Base-by-base conservation (phyloP, 306 rosid genomes). In the Hippophae gyantsensis region DNA sequence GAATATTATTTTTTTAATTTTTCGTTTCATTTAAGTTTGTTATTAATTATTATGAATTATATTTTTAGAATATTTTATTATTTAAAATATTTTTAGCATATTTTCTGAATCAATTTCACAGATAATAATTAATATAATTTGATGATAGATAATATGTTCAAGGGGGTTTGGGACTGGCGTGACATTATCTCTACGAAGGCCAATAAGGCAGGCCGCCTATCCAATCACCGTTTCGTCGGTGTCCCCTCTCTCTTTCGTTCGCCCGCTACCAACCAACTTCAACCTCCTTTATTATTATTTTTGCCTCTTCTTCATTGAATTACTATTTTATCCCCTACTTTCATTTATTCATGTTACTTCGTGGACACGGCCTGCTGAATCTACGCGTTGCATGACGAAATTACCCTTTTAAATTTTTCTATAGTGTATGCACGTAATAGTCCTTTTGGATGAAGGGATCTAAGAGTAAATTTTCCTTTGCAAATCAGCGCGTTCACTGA, bases 181-280 rank as follows among this genome's bases (percentile, higher is more conserved):
- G 81, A 78, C 77, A 55, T 71, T 69, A 79, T 76, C 78, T 53
- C 10, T 11, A 27, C 8, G 10, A 56, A 23, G 13, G 63, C 68
- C 46, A 56, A 56, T 3, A 61, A 52, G 81, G 74, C 73, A 48
- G 81, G 80, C 82, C 77, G 76, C 57, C 82, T 74, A 81, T 59
- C 87, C 79, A 81, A 78, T 83, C 87, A 81, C 64, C 57, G 47
- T 62, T 81, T 78, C 83, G 89, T 86, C 89, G 95, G 95, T 86
- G 94, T 64, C 75, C 43, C 23, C 13, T 47, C 50, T 47, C 50
- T 47, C 78, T 32, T 32, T 32, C 38, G 38, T 49, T 61, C 72
- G 70, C 58, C 74, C 48, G 62, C 79, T 66, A 69, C 84, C 89
- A 80, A 80, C 86, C 80, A 80, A 44, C 80, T 63, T 78, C 48